These are phyloP conservation scores for Phoma herbarum DNA, from an alignment of 2,329 filamentous ascomycete species.

Conservation along the genomic window DNA sequence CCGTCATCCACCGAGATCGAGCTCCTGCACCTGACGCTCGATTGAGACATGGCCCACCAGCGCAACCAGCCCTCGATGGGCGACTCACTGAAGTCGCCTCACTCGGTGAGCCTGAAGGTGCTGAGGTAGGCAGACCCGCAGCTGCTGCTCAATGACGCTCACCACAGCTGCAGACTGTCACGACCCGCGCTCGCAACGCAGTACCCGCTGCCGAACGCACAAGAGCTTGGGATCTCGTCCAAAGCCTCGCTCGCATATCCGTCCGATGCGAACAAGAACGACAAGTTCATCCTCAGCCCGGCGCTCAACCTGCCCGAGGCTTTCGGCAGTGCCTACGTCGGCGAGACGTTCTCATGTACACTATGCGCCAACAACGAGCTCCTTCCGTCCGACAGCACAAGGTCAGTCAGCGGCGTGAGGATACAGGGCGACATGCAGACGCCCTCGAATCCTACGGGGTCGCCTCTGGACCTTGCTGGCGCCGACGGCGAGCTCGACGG, in stretches of 20 bases:
- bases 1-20: conserved; percentile 11
- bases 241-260: conserved; percentile 76
- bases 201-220: conserved; percentile 67
- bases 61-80: conserved; percentile 49
- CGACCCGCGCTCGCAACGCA: conserved; percentile 79
- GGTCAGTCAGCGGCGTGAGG: conserved; percentile 74
- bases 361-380: conserved; percentile 94
- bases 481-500: conserved; percentile 53
- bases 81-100: conserved; percentile 63
- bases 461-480: conserved; percentile 66
- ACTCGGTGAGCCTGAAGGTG: conserved; percentile 83
- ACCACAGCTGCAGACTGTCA: conserved; percentile 69
- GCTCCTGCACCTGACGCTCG: conserved; percentile 14
- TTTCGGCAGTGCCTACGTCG: conserved; percentile 94
- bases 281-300: conserved; percentile 66
- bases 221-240: conserved; percentile 60
- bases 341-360: conserved; percentile 93
- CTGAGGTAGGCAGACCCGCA: conserved; percentile 72
- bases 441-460: conserved; percentile 70
- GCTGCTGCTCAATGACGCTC: conserved; percentile 56
- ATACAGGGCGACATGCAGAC: conserved; percentile 97
- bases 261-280: conserved; percentile 56
- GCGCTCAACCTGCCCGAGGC: conserved; percentile 84
- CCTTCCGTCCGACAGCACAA: conserved; percentile 47
- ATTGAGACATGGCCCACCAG: conserved; percentile 49